Base-by-base conservation (phyloP, 2,329 filamentous ascomycete species). In the Fusarium globosum region DNA sequence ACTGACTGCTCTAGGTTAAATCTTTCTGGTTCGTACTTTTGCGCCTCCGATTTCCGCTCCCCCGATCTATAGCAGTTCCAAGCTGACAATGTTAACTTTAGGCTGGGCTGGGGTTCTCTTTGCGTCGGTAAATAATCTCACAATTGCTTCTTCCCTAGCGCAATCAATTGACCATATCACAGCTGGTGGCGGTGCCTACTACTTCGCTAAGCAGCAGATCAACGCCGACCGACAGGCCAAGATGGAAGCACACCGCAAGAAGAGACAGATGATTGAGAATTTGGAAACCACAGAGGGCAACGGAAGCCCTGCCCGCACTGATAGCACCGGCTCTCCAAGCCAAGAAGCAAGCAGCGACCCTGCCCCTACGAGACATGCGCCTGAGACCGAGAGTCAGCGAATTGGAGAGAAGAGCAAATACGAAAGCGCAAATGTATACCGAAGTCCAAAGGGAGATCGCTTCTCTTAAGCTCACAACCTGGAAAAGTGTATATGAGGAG, bases 171-270 rank as follows among this genome's bases (percentile, higher is more conserved):
- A 70, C 67, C 36, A 51, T 62, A 26, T 61, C 36, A 60, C 80
- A 95, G 94, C 95, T 76, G 96, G 96, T 80, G 96, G 91, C 74
- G 94, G 92, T 72, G 95, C 96, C 79, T 99, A 98, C 87, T 95
- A 94, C 86, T 97, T 98, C 82, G 96, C 96, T 73, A 99, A 99
- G 88, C 89, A 90, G 80, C 92, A 92, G 82, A 97, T 99, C 88
- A 97, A 98, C 81, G 93, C 93, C 76, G 95, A 98, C 83, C 93
- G 96, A 73, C 88, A 89, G 69, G 86, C 90, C 69, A 90, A 94
- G 78, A 89, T 93, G 74, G 89, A 93, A 77, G 91, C 93, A 69
- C 88, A 87, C 66, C 87, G 88, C 62, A 84, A 90, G 76, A 91
- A 92, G 84, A 92, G 88, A 84, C 88, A 88, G 65, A 84, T 86